These are phyloP conservation scores for Fusarium floridanum DNA, from an alignment of 2,329 filamentous ascomycete species.

Conservation along the genomic window DNA sequence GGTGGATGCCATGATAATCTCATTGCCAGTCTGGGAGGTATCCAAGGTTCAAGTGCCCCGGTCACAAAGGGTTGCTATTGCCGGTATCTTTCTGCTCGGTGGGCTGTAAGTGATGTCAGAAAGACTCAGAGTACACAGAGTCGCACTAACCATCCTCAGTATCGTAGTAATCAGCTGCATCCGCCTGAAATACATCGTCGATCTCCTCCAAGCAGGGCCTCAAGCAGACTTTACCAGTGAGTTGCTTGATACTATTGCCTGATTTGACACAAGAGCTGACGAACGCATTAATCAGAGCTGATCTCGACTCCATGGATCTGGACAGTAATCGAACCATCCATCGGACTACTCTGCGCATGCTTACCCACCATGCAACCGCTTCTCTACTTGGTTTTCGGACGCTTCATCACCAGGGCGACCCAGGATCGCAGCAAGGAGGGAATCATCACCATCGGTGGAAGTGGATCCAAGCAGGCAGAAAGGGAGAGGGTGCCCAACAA, in stretches of 20 bases:
- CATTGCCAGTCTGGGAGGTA: neutral
- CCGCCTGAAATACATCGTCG: slow-evolving; percentile 2
- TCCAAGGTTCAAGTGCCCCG: slow-evolving; percentile 1
- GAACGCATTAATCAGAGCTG: neutral
- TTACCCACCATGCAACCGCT: slow-evolving; percentile 1
- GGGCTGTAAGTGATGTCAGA: neutral
- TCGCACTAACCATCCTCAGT: neutral
- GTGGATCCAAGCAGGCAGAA: neutral
- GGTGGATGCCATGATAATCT: slow-evolving; percentile 2
- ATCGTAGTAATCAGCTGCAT: slow-evolving; percentile 2
- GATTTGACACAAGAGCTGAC: neutral
- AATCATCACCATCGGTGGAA: neutral
- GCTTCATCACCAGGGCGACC: neutral
- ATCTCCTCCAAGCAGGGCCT: neutral
- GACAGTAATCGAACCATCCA: neutral
- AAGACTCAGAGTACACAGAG: neutral
- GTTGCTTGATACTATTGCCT: neutral
- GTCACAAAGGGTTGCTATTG: neutral
- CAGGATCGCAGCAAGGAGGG: slow-evolving; percentile 4
- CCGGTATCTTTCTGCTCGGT: neutral
- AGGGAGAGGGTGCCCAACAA: neutral
- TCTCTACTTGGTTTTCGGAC: neutral
- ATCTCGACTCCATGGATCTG: neutral
- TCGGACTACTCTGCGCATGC: neutral
- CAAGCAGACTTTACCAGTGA: neutral